Percentiles rank a stretch among this genome's conserved stretches.
These are phyloP conservation scores for Fraxinus cuspidata DNA, from an alignment of 257 asterid species.

Conservation along the genomic window DNA sequence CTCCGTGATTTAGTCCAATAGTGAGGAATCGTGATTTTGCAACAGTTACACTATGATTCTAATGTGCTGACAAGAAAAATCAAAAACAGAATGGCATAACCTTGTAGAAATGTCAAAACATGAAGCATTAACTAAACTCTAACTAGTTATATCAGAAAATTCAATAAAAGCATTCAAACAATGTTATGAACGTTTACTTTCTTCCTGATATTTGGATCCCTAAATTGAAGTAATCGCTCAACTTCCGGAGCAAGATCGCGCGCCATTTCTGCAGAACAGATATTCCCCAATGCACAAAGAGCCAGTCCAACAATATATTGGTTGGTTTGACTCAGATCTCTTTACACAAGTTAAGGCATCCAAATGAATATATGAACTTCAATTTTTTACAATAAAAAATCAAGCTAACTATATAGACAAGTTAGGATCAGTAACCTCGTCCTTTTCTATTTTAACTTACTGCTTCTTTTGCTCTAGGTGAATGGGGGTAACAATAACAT, in stretches of 20 bases:
- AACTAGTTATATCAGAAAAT: background rate
- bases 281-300: constrained; percentile 97
- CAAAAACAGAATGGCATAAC: constrained; percentile 9
- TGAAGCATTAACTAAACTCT: constrained; percentile 9
- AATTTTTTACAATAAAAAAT: constrained; percentile 23
- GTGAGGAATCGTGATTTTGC: background rate
- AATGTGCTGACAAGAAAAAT: background rate
- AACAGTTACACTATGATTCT: background rate
- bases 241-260: constrained; percentile 99
- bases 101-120: background rate
- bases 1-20: background rate
- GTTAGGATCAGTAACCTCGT: constrained; percentile 17
- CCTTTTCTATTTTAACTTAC: constrained; percentile 14
- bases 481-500: constrained; percentile 16
- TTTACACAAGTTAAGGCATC: constrained; percentile 57
- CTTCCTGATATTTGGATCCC: constrained; percentile 97
- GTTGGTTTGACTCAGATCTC: constrained; percentile 94
- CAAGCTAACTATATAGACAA: constrained; percentile 19
- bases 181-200: constrained; percentile 54
- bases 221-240: constrained; percentile 86
- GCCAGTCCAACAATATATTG: constrained; percentile 99
- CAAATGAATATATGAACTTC: constrained; percentile 22
- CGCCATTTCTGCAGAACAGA: constrained; percentile 99
- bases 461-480: constrained; percentile 13
- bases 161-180: constrained; percentile 10